These are phyloP conservation scores for Diplodia scrobiculata DNA, from an alignment of 2,329 filamentous ascomycete species.

Conservation along the genomic window DNA sequence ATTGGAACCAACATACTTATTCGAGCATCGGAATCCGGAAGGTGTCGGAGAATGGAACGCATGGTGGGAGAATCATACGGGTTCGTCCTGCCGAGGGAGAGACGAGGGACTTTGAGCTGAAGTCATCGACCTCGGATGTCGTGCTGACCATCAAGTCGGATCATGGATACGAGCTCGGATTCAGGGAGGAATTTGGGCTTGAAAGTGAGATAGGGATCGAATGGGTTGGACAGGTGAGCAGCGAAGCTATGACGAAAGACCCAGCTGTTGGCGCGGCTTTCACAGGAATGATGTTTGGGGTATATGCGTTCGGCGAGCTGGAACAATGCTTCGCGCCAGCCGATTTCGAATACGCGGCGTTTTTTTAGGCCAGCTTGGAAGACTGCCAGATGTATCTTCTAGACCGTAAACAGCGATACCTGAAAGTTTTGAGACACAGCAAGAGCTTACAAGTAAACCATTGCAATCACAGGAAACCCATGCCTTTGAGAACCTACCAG, in stretches of 20 bases:
- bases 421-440: too few relatives aligned
- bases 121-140: slow-evolving; percentile 33
- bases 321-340: slow-evolving; percentile 48
- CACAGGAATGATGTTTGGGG: slow-evolving; percentile 52
- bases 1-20: slow-evolving; percentile 57
- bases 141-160: slow-evolving; percentile 38
- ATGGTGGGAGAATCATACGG: slow-evolving; percentile 34
- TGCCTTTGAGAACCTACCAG: too few relatives aligned
- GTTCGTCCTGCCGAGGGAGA: slow-evolving; percentile 36
- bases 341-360: slow-evolving; percentile 45
- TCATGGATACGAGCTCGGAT: slow-evolving; percentile 38
- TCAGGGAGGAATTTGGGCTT: slow-evolving; percentile 29
- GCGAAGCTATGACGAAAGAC: slow-evolving; percentile 41
- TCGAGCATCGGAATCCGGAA: slow-evolving; percentile 48
- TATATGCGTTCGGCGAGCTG: slow-evolving; percentile 50
- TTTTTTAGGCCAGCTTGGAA: neutral
- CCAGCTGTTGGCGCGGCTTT: slow-evolving; percentile 48
- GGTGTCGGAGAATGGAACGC: slow-evolving; percentile 30
- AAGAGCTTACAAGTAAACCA: too few relatives aligned
- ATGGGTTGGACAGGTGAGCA: slow-evolving; percentile 41
- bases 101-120: slow-evolving; percentile 26
- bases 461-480: too few relatives aligned
- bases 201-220: slow-evolving; percentile 30
- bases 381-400: too few relatives aligned
- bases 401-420: too few relatives aligned